Evolutionary conservation across 805 yeast genomes (phyloP), one percentile per base, ranked within the genome.

Genomic region (Lipomyces anomalus): DNA sequence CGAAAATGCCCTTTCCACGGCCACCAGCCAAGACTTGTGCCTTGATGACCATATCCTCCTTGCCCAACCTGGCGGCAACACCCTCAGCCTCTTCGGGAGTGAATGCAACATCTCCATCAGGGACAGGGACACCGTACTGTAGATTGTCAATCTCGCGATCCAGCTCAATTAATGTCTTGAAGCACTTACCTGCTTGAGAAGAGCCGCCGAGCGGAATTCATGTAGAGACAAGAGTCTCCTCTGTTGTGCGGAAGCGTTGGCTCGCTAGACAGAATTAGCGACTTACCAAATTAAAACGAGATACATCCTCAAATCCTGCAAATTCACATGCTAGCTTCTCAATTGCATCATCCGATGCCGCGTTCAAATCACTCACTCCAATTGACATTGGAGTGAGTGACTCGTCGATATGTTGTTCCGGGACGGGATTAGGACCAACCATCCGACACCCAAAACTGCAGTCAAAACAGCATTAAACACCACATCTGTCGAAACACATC

Each of bases 21-120:
- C 99, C 99, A 72, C 99, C 99, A 48, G 99, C 89, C 63, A 92
- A 77, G 40, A 96, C 97, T 73, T 92, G 99, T 52, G 98, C 98
- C 75, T 92, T 92, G 68, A 92, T 76, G 54, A 92, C 99, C 69
- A 92, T 73, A 61, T 84, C 94, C 62, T 81, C 80, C 56, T 84
- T 75, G 58, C 60, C 61, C 63, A 92, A 75, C 47, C 73, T 69
- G 70, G 81, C 76, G 58, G 97, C 97, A 43, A 82, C 80, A 48
- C 81, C 74, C 66, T 67, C 84, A 35, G 97, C 97, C 55, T 83
- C 95, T 61, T 84, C 83, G 40, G 95, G 81, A 41, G 95, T 84
- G 60, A 81, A 76, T 56, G 97, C 94, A 51, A 95, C 92, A 56
- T 74, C 80, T 62, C 99, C 99, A 47, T 73, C 74, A 51, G 99